These are phyloP conservation scores for Pisolithus sp. DNA, from an alignment of 768 basidiomycete genomes.

Conservation along the genomic window DNA sequence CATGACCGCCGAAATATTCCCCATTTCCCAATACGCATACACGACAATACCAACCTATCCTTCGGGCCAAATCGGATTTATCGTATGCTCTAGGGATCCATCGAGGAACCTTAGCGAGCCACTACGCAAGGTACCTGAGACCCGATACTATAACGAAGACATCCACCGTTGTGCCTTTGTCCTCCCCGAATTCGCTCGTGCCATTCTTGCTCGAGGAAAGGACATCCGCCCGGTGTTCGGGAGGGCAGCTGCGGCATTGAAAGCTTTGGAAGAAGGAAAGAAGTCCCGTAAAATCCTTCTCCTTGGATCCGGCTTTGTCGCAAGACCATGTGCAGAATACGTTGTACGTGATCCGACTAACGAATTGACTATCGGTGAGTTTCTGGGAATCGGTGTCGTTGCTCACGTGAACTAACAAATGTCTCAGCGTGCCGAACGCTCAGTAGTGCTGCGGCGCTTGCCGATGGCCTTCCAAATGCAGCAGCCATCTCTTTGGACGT, in stretches of 20 bases:
- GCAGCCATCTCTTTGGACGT: slow-evolving; percentile 82
- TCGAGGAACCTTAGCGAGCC: slow-evolving; percentile 67
- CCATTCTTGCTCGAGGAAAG: slow-evolving; percentile 64
- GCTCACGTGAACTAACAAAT: background rate
- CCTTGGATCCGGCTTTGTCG: slow-evolving; percentile 93
- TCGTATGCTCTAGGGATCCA: slow-evolving; percentile 76
- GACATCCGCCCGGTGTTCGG: slow-evolving; percentile 75
- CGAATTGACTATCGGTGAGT: slow-evolving; percentile 75
- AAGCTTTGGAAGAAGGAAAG: slow-evolving; percentile 35
- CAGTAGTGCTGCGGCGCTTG: slow-evolving; percentile 63
- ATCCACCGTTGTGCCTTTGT: slow-evolving; percentile 81
- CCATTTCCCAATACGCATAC: slow-evolving; percentile 82
- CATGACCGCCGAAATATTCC: slow-evolving; percentile 70
- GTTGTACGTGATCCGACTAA: slow-evolving; percentile 77
- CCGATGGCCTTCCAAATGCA: slow-evolving; percentile 59
- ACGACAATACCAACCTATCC: slow-evolving; percentile 98
- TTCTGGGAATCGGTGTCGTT: background rate
- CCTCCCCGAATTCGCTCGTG: slow-evolving; percentile 87
- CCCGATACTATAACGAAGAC: slow-evolving; percentile 78
- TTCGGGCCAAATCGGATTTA: slow-evolving; percentile 95
- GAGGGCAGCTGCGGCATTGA: slow-evolving; percentile 43
- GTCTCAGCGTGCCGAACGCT: slow-evolving; percentile 81
- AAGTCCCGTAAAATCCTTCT: slow-evolving; percentile 65
- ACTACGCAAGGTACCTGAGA: slow-evolving; percentile 60
- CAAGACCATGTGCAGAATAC: slow-evolving; percentile 94